phyloP scores from a whole-genome alignment of 1,284 basidiomycete species.

The Apiotrichum porosum region DNA sequence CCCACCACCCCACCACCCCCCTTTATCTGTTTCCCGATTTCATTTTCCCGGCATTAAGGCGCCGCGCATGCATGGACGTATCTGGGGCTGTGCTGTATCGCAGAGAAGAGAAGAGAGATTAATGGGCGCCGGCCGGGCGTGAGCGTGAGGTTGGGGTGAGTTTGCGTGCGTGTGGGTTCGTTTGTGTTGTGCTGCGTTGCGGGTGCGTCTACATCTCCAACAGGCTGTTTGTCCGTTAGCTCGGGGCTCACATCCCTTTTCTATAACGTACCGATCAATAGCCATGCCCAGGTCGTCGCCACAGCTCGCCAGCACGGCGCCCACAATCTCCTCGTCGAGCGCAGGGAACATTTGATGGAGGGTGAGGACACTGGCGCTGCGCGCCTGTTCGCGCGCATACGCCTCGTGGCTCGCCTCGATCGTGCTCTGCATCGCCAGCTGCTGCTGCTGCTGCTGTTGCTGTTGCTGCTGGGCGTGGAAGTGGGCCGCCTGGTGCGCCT shows the following conservation, averaged over 20 bases:
- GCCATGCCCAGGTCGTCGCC: slow-evolving; percentile 82
- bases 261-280: slow-evolving; percentile 70
- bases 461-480: background rate
- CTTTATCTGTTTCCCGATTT: no score
- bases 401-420: slow-evolving; percentile 35
- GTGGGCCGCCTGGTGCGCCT: background rate
- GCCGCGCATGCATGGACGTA: background rate
- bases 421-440: slow-evolving; percentile 24
- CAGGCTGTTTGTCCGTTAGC: slow-evolving; percentile 12
- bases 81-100: background rate
- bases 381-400: slow-evolving; percentile 26
- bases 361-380: slow-evolving; percentile 55
- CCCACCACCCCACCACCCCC: no score
- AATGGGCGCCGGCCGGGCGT: no score
- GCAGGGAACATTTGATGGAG: slow-evolving; percentile 79
- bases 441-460: slow-evolving; percentile 2
- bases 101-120: background rate
- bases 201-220: slow-evolving; percentile 16
- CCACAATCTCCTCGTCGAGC: slow-evolving; percentile 72
- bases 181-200: background rate
- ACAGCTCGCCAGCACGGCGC: slow-evolving; percentile 80
- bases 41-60: background rate
- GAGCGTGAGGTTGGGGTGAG: no score
- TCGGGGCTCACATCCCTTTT: background rate
- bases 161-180: no score